Evolutionary conservation across 805 yeast species (phyloP).

Genomic region (Spathaspora gorwiae): DNA sequence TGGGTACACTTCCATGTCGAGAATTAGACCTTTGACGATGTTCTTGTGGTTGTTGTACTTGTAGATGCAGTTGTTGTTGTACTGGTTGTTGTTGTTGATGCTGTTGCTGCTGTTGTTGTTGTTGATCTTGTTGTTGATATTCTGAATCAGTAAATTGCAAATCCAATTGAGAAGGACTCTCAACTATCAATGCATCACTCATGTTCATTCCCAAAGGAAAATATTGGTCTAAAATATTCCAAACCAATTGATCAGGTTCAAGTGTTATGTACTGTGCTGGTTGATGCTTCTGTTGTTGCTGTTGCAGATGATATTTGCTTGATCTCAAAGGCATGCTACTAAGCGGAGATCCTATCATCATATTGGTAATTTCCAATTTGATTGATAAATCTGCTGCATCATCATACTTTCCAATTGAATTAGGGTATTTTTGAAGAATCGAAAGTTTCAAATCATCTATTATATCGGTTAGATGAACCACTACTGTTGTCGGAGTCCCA

Average conservation of each 20-base stretch:
- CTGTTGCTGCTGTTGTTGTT: slow-evolving; percentile 5
- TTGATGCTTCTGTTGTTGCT: background rate
- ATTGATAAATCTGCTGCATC: slow-evolving; percentile 67
- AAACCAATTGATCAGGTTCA: slow-evolving; percentile 61
- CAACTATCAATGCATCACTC: slow-evolving; percentile 61
- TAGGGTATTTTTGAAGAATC: slow-evolving; percentile 61
- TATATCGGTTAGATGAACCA: slow-evolving; percentile 57
- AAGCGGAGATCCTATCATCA: background rate
- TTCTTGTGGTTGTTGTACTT: slow-evolving; percentile 4
- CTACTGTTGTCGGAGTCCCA: slow-evolving; percentile 66
- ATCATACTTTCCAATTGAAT: slow-evolving; percentile 52
- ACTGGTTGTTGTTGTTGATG: slow-evolving; percentile 7
- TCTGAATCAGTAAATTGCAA: background rate
- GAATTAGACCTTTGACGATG: slow-evolving; percentile 5
- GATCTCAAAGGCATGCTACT: background rate
- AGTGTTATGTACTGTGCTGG: slow-evolving; percentile 13
- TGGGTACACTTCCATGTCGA: background rate
- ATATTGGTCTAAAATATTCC: slow-evolving; percentile 52
- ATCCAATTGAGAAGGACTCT: slow-evolving; percentile 20
- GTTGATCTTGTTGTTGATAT: background rate
- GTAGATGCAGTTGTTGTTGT: slow-evolving; percentile 5
- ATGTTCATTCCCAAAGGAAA: slow-evolving; percentile 68
- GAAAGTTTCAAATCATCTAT: slow-evolving; percentile 78
- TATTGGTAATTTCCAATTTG: slow-evolving; percentile 19
- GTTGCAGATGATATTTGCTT: background rate